A percentile compares a stretch with the other conserved stretches of the same genome.
Conservation (phyloP, 2,329 filamentous ascomycete genomes). For the Colletotrichum tropicicola region DNA sequence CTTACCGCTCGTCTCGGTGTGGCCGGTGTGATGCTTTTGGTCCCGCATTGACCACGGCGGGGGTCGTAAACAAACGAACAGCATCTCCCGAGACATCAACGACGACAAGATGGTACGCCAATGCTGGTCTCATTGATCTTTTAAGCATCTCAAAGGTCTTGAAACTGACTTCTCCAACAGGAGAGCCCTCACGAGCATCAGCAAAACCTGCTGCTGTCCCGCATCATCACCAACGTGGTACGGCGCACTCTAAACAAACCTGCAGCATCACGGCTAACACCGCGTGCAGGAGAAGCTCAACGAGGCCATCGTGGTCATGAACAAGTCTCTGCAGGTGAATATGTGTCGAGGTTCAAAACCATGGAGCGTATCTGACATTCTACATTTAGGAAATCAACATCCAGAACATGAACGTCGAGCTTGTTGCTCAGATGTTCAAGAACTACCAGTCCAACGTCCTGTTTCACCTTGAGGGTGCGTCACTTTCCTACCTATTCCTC, state of each 20-base stretch:
- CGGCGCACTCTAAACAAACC: constrained; percentile 44
- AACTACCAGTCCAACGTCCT: constrained; percentile 99
- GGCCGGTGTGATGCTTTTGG: background rate
- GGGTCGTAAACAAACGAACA: constrained; percentile 16
- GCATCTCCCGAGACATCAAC: background rate
- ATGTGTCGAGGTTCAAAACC: background rate
- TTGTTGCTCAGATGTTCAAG: constrained; percentile 99
- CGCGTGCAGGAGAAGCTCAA: constrained; percentile 90
- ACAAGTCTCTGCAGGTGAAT: constrained; percentile 84
- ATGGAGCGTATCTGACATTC: background rate
- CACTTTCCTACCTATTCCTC: background rate
- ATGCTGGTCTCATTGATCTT: too few species aligned
- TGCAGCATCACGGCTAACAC: constrained; percentile 21
- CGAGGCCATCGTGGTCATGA: constrained; percentile 90
- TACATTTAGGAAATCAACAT: constrained; percentile 87
- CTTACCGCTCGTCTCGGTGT: constrained; percentile 27
- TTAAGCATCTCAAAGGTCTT: too few species aligned
- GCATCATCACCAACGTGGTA: constrained; percentile 98
- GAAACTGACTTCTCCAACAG: constrained; percentile 50
- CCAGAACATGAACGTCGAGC: constrained; percentile 98
- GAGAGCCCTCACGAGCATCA: constrained; percentile 98
- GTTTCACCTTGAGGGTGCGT: constrained; percentile 92
- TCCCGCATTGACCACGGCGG: background rate
- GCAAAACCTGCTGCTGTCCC: constrained; percentile 90
- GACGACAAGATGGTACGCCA: constrained; percentile 24